Conservation (phyloP, 129 eudicot species). For the Scalesia atractyloides region DNA sequence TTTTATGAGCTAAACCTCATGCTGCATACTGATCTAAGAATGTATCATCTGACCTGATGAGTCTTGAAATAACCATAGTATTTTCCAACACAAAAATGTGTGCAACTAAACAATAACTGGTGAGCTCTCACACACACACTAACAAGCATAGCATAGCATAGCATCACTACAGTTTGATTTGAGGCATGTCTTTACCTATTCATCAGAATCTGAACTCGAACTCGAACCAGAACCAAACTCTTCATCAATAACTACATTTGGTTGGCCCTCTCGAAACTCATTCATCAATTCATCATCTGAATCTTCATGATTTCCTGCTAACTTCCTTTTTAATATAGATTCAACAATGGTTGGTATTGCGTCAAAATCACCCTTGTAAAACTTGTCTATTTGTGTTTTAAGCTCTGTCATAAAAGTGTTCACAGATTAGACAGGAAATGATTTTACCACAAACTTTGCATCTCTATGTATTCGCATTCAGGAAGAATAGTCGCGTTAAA, state of each 20-base stretch:
- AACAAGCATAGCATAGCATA: no score
- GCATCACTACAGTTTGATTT: no score
- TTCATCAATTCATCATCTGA: constrained; percentile 63
- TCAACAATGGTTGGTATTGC: constrained; percentile 60
- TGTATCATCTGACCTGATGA: no score
- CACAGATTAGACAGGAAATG: constrained; percentile 1
- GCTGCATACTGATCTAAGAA: no score
- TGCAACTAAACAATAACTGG: no score
- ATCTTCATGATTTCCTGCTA: constrained; percentile 62
- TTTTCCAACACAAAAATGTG: no score
- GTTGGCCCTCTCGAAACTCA: constrained; percentile 41
- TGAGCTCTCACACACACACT: no score
- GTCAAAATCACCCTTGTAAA: constrained; percentile 48
- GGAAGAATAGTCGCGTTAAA: no score
- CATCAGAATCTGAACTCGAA: constrained; percentile 18
- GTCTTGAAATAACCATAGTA: no score
- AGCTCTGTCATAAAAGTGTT: constrained; percentile 46
- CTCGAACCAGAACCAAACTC: constrained; percentile 41
- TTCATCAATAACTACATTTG: constrained; percentile 31
- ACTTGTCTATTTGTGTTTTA: constrained; percentile 55
- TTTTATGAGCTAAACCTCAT: no score
- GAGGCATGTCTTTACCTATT: background rate
- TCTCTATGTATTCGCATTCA: no score
- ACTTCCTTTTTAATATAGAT: constrained; percentile 53
- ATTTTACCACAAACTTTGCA: background rate